Evolutionary conservation across 768 basidiomycete species (phyloP), one percentile per base, ranked within the genome.

Genomic region (Leccinum disarticulatum): DNA sequence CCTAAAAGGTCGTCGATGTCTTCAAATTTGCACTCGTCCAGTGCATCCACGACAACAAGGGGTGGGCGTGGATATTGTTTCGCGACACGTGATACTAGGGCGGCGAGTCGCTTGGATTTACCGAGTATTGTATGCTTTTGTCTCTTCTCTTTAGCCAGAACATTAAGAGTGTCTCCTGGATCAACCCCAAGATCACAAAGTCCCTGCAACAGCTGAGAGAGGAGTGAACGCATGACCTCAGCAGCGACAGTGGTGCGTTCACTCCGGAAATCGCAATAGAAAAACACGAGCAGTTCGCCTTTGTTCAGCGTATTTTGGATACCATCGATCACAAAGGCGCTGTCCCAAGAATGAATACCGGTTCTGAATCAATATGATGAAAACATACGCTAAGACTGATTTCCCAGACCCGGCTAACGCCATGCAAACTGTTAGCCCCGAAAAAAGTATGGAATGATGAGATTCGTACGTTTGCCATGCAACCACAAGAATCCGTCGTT

Each of bases 11-110:
- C 15, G 7, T 60, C 48, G 2, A 64, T 1, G 10, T 63, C 56
- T 14, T 41, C 27, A 30, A 28, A 0, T 28, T 28, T 28, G 47
- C 66, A 66, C 48, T 66, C 65, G n/a, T 68, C 66, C 2, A 68
- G 33, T 0, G 61, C 66, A 19, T 68, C 65, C 2, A 68, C 53
- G 6, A 62, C 53, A 1, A 64, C 1, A 6, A 58, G 22, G 0
- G 63, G 66, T 5, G 15, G 61, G 6, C 14, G 50, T 7, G 2
- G 9, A 17, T 59, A 41, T 8, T 7, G 15, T 11, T 36, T 47
- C 4, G 54, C 62, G 0, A 35, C 36, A 6, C 30, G 25, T 10
- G 62, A 61, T 10, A 46, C 11, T 4, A 47, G 22, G 22, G 17
- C 4, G 2, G 46, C 46, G 46, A 47, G 46, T 19, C 46, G 22